Conservation (phyloP, 2,329 filamentous ascomycete genomes). For the Aureobasidium zeae region DNA sequence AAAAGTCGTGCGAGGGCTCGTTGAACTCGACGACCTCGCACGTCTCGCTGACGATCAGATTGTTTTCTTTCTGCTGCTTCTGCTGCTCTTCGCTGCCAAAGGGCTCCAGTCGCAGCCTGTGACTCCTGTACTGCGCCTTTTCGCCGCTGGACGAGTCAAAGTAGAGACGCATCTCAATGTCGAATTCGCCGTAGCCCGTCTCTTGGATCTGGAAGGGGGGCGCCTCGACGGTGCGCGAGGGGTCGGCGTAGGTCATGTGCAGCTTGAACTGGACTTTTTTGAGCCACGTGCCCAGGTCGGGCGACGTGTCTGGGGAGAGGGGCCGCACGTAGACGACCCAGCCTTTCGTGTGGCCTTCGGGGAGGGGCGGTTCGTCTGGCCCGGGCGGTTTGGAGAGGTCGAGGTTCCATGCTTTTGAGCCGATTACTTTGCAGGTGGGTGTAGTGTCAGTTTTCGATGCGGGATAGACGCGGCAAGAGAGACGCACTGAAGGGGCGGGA, state of each 20-base stretch:
- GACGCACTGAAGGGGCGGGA: constrained; percentile 26
- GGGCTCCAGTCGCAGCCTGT: constrained; percentile 82
- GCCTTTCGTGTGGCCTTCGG: constrained; percentile 88
- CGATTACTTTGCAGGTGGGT: constrained; percentile 30
- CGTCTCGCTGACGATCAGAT: constrained; percentile 65
- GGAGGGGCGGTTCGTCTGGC: constrained; percentile 51
- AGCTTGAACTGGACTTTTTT: constrained; percentile 97
- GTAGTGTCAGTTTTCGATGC: not conserved
- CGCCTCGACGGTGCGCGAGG: constrained; percentile 72
- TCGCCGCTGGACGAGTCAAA: constrained; percentile 81
- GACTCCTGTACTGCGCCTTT: constrained; percentile 92
- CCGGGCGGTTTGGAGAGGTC: constrained; percentile 67
- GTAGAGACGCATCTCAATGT: constrained; percentile 89
- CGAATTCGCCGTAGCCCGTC: constrained; percentile 97
- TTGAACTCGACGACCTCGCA: constrained; percentile 97
- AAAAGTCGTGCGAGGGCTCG: constrained; percentile 88
- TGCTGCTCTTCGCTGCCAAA: constrained; percentile 69
- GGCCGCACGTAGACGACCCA: constrained; percentile 94
- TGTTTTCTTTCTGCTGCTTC: constrained; percentile 55
- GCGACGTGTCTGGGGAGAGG: constrained; percentile 71
- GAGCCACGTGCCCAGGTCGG: constrained; percentile 87
- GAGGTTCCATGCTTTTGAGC: constrained; percentile 44
- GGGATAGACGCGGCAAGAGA: no score
- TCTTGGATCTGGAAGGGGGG: constrained; percentile 72
- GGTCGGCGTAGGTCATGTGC: constrained; percentile 92